phyloP scores from a whole-genome alignment of 2,329 filamentous ascomycete genomes.

The Colletotrichum shisoi region DNA sequence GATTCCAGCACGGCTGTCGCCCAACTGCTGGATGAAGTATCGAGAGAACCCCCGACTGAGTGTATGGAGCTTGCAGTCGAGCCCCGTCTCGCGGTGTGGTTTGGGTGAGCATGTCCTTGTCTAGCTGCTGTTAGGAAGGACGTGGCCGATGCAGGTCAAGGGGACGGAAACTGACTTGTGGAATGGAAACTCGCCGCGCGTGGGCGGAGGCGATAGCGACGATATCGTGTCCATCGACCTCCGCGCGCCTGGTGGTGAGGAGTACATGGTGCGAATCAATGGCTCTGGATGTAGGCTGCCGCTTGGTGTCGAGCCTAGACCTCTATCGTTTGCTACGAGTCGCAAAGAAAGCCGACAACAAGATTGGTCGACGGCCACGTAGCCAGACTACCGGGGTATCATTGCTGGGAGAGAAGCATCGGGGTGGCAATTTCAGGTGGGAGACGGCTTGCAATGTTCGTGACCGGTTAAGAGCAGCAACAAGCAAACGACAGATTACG shows the following conservation, averaged over 20 bases:
- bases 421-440: constrained; percentile 9
- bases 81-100: constrained; percentile 68
- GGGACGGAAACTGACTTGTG: constrained; percentile 59
- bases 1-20: constrained; percentile 70
- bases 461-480: constrained; percentile 8
- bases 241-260: constrained; percentile 62
- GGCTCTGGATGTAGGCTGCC: constrained; percentile 14
- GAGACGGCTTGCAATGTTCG: constrained; percentile 19
- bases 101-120: constrained; percentile 57
- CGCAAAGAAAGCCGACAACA: constrained; percentile 47
- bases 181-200: constrained; percentile 65
- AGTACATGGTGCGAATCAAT: constrained; percentile 61
- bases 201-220: constrained; percentile 59
- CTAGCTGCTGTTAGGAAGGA: constrained; percentile 43
- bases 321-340: constrained; percentile 31
- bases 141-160: constrained; percentile 11
- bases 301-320: constrained; percentile 20
- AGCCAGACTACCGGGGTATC: constrained; percentile 57
- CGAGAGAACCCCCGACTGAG: constrained; percentile 84
- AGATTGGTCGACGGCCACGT: constrained; percentile 50
- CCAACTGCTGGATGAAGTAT: constrained; percentile 68
- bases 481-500: constrained; percentile 22
- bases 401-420: constrained; percentile 50
- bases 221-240: constrained; percentile 73
- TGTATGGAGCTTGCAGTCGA: constrained; percentile 88